Evolutionary conservation across 805 yeast genomes (phyloP).

Genomic region (Crinitomyces ghanaensis): DNA sequence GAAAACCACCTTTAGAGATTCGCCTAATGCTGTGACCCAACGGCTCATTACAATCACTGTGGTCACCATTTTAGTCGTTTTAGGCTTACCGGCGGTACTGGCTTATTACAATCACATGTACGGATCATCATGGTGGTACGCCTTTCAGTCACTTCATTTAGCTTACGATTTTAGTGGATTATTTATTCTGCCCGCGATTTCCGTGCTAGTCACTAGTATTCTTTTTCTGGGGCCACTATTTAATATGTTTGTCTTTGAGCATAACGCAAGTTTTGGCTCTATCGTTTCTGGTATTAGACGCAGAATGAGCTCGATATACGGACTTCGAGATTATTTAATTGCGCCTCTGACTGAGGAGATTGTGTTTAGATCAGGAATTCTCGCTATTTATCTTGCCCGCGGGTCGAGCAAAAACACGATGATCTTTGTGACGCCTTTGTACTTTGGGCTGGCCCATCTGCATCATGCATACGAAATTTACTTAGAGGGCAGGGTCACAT

Average conservation of each 20-base stretch:
- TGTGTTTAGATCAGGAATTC: slow-evolving; percentile 44
- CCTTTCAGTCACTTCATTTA: slow-evolving; percentile 9
- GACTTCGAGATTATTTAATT: slow-evolving; percentile 45
- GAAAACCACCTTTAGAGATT: slow-evolving; percentile 12
- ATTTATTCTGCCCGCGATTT: slow-evolving; percentile 14
- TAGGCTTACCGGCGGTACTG: slow-evolving; percentile 12
- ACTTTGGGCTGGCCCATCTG: slow-evolving; percentile 68
- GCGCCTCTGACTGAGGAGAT: slow-evolving; percentile 78
- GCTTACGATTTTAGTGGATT: slow-evolving; percentile 1
- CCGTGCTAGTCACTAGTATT: slow-evolving; percentile 26
- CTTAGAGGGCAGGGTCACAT: slow-evolving; percentile 16
- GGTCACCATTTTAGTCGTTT: slow-evolving; percentile 26
- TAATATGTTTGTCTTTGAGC: slow-evolving; percentile 23
- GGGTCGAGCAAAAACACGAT: slow-evolving; percentile 16
- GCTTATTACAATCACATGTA: slow-evolving; percentile 4
- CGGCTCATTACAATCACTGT: slow-evolving; percentile 24
- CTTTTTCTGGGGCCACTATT: slow-evolving; percentile 41
- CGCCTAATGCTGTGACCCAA: slow-evolving; percentile 13
- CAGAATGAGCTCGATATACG: slow-evolving; percentile 26
- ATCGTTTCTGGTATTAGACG: slow-evolving; percentile 15
- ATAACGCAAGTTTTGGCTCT: slow-evolving; percentile 11
- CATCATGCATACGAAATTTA: slow-evolving; percentile 55
- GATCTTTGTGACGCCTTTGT: slow-evolving; percentile 41
- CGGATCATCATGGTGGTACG: slow-evolving; percentile 8
- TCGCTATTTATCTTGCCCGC: slow-evolving; percentile 21